Evolutionary conservation across 164 flowering plant genomes (phyloP).

Genomic region (Aristolochia contorta): DNA sequence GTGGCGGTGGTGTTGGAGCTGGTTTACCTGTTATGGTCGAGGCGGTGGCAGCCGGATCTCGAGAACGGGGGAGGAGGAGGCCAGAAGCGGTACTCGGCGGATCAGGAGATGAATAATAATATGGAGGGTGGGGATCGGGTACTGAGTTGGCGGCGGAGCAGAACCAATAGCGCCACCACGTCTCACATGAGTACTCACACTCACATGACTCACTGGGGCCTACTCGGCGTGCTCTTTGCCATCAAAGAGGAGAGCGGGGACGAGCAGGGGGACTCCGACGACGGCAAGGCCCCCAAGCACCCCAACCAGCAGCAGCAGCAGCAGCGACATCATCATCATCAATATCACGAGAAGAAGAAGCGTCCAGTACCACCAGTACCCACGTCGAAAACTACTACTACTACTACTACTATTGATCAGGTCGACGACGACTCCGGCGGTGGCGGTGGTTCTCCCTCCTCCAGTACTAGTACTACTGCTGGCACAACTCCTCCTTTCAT

Average conservation of each 20-base stretch:
- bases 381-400: too few relatives aligned
- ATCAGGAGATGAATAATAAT: not conserved
- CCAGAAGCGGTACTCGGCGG: too few relatives aligned
- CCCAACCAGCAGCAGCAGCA: not conserved
- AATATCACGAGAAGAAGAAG: too few relatives aligned
- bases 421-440: slow-evolving; percentile 5
- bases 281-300: too few relatives aligned
- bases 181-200: too few relatives aligned
- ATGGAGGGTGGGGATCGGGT: not conserved
- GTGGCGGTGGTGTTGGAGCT: not conserved
- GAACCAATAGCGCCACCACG: too few relatives aligned
- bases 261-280: not conserved
- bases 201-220: slow-evolving; percentile 4
- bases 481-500: slow-evolving; percentile 6
- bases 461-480: not conserved
- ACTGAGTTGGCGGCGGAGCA: not conserved
- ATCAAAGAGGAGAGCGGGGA: slow-evolving; percentile 6
- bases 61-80: too few relatives aligned
- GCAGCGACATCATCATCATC: too few relatives aligned
- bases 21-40: not conserved
- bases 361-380: too few relatives aligned
- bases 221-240: slow-evolving; percentile 1
- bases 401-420: too few relatives aligned
- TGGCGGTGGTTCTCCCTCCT: too few relatives aligned
- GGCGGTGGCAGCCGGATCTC: not conserved